Percentiles rank a stretch among this genome's conserved stretches.
These are phyloP conservation scores for Globisporangium mamillatum DNA, from an alignment of 352 stramenopile species.

Conservation along the genomic window DNA sequence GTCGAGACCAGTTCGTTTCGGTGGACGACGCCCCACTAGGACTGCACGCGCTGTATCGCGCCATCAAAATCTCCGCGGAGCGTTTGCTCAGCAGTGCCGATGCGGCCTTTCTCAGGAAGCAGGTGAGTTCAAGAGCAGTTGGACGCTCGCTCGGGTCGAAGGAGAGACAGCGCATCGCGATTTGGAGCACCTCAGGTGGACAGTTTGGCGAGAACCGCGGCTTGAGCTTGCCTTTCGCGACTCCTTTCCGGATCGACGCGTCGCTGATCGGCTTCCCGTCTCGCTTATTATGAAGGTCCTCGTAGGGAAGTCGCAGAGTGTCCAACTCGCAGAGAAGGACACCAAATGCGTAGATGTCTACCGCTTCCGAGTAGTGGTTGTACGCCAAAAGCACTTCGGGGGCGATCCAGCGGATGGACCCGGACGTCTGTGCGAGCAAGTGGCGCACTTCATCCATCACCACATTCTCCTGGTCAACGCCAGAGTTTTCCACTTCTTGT, in stretches of 20 bases:
- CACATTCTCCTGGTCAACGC: neutral
- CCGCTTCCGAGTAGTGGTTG: conserved; percentile 20
- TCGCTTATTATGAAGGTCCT: conserved; percentile 6
- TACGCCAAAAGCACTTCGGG: conserved; percentile 23
- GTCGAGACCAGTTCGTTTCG: conserved; percentile 24
- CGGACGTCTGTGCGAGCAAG: conserved; percentile 16
- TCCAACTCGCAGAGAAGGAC: conserved; percentile 24
- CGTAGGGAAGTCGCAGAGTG: conserved; percentile 24
- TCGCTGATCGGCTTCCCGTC: conserved; percentile 16
- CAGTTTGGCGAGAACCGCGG: conserved; percentile 30
- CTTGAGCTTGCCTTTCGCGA: conserved; percentile 28
- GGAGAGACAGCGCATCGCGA: conserved; percentile 32
- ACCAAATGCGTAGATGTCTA: conserved; percentile 27
- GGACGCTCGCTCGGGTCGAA: conserved; percentile 29
- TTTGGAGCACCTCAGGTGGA: conserved; percentile 23
- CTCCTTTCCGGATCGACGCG: conserved; percentile 24
- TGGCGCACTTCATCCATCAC: conserved; percentile 23
- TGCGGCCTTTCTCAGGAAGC: conserved; percentile 20
- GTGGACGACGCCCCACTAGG: conserved; percentile 21
- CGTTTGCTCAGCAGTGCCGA: conserved; percentile 20
- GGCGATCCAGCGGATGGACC: conserved; percentile 21
- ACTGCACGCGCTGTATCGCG: conserved; percentile 5
- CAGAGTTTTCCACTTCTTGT: neutral
- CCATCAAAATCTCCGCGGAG: conserved; percentile 1
- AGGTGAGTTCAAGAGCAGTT: conserved; percentile 24